Evolutionary conservation across 2,329 filamentous ascomycete genomes (phyloP).

Genomic region (Colletotrichum zoysiae): DNA sequence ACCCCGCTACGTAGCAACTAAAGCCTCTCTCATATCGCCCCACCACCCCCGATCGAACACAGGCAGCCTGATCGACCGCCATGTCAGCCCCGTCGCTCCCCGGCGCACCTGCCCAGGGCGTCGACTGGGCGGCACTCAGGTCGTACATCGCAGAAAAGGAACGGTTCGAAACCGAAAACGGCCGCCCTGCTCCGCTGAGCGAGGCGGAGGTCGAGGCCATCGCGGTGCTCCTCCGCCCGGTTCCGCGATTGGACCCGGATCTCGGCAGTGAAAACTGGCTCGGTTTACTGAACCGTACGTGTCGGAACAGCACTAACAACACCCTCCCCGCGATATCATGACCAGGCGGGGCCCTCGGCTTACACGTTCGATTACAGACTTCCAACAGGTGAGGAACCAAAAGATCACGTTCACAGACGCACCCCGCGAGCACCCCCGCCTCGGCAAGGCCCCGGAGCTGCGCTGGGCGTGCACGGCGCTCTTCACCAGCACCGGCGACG

Average conservation of each 20-base stretch:
- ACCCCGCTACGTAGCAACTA: background rate
- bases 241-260: constrained; percentile 44
- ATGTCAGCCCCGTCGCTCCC: constrained; percentile 4
- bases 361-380: constrained; percentile 5
- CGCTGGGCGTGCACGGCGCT: constrained; percentile 35
- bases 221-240: constrained; percentile 52
- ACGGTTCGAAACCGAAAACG: constrained; percentile 48
- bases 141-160: constrained; percentile 58
- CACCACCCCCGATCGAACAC: background rate
- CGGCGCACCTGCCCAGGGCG: constrained; percentile 6
- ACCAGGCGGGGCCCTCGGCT: background rate
- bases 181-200: constrained; percentile 53
- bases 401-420: constrained; percentile 28
- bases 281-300: constrained; percentile 53
- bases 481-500: constrained; percentile 26
- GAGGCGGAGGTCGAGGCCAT: constrained; percentile 56
- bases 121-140: constrained; percentile 53
- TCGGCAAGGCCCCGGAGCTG: constrained; percentile 32
- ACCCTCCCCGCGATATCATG: background rate
- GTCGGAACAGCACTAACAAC: background rate
- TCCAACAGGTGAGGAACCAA: constrained; percentile 32
- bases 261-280: constrained; percentile 54
- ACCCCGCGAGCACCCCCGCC: constrained; percentile 31
- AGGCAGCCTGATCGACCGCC: background rate
- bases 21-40: background rate